Conservation (phyloP, 192 early-diverging fungal species). For the Chytriomyces confervae region DNA sequence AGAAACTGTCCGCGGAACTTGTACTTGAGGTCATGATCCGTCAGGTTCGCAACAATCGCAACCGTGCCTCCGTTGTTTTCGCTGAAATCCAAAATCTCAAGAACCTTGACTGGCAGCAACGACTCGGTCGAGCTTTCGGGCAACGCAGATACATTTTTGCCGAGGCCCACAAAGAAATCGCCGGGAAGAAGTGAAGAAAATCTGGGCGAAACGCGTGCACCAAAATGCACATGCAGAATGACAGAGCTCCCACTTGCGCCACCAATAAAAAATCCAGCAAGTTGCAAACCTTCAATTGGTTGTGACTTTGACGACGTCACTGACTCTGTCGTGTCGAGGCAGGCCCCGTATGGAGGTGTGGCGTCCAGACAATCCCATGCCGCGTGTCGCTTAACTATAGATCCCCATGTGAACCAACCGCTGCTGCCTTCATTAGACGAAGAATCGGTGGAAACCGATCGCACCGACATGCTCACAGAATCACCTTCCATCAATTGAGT, state of each 20-base stretch:
- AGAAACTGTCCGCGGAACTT: background rate
- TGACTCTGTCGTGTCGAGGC: background rate
- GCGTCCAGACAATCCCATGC: conserved; percentile 9
- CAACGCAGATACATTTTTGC: background rate
- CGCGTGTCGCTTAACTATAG: background rate
- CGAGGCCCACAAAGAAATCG: background rate
- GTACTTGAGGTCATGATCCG: background rate
- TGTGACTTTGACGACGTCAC: background rate
- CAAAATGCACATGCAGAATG: background rate
- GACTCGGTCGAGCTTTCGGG: background rate
- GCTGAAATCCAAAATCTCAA: background rate
- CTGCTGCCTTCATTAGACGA: background rate
- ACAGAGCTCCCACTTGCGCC: background rate
- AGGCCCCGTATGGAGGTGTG: conserved; percentile 7
- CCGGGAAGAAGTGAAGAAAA: background rate
- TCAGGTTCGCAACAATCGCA: background rate
- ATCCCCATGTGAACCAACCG: background rate
- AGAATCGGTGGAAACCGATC: background rate
- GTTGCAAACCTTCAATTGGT: background rate
- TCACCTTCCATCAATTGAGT: conserved; percentile 1
- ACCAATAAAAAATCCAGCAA: background rate
- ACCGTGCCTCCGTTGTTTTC: background rate
- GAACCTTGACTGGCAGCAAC: background rate
- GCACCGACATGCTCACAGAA: background rate
- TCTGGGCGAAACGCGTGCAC: background rate